phyloP scores from a whole-genome alignment of 2,329 filamentous ascomycete species.

The Talaromyces verruculosus region DNA sequence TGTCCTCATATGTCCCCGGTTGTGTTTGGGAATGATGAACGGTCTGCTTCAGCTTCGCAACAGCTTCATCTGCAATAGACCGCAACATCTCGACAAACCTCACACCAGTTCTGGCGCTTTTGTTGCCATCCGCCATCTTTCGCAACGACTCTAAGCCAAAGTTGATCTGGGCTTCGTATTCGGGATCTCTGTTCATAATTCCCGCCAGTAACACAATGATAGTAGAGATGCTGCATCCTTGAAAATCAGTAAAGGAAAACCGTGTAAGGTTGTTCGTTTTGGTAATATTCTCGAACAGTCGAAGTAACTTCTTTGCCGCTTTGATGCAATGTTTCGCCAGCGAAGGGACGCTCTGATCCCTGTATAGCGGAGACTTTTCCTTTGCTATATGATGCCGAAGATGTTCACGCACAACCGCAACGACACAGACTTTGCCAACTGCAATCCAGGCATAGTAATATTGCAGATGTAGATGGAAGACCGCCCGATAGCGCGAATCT shows the following conservation, averaged over 20 bases:
- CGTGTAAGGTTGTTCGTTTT: slow-evolving; percentile 34
- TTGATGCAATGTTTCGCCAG: not conserved
- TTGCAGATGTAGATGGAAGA: slow-evolving; percentile 40
- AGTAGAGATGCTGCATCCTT: slow-evolving; percentile 42
- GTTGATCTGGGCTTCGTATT: slow-evolving; percentile 31
- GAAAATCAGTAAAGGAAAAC: slow-evolving; percentile 44
- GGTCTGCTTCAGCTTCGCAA: not conserved
- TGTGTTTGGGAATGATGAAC: not conserved
- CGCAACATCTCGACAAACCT: slow-evolving; percentile 31
- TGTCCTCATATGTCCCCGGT: slow-evolving; percentile 19
- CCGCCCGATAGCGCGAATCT: slow-evolving; percentile 33
- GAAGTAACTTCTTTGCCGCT: slow-evolving; percentile 35
- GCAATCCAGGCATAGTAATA: slow-evolving; percentile 42
- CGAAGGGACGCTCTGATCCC: not conserved
- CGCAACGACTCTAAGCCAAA: slow-evolving; percentile 37
- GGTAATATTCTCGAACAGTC: slow-evolving; percentile 34
- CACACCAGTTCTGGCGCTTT: slow-evolving; percentile 31
- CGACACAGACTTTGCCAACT: slow-evolving; percentile 38
- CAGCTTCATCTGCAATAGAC: slow-evolving; percentile 30
- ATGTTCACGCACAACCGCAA: slow-evolving; percentile 29
- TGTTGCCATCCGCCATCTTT: slow-evolving; percentile 38
- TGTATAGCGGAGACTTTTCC: not conserved
- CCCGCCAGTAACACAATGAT: slow-evolving; percentile 39
- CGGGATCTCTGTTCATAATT: slow-evolving; percentile 36
- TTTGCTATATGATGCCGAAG: slow-evolving; percentile 20